Base-by-base conservation (phyloP, 2,329 filamentous ascomycete genomes). In the Teratosphaeria destructans region DNA sequence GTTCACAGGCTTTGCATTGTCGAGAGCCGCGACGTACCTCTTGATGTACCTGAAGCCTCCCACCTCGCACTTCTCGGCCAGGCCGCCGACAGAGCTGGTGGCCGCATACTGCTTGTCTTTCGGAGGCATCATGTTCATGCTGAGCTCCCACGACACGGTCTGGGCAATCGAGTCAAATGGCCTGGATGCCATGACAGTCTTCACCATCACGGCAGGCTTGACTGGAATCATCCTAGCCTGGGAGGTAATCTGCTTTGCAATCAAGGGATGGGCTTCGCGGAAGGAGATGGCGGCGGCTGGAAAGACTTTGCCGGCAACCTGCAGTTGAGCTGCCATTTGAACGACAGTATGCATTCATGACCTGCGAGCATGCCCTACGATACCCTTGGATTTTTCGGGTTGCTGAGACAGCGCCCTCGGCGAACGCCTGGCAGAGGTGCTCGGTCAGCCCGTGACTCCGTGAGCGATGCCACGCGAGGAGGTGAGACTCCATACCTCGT, bases 121-220 rank as follows among this genome's bases (percentile, higher is more conserved):
- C 1, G 93, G 94, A 29, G 93, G 94, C 5, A 79, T 95, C 54
- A 86, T 96, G 58, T 96, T 97, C 75, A 96, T 96, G 89, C 81
- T 89, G 62, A 95, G 90, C 72, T 88, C 88, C 62, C 82, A 83
- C 59, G 90, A 95, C 69, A 88, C 88, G 0, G 82, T 96, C 29
- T 73, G 79, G 10, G 84, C 85, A n/a, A 89, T 96, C 78, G 86
- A 92, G 61, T 81, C 82, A 59, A 87, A 92, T 70, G 75, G 85
- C 3, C 77, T 96, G 16, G 89, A 96, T 69, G 89, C 89, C 63
- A 96, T 96, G 91, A 94, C 96, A 74, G 84, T 90, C 62, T 95
- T 96, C 74, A 96, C 90, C 0, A 82, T 96, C 37, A 88, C 85
- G 10, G 88, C 95, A 83, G 93, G 92, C 2, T 72, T 95, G 6